Evolutionary conservation across 2,329 filamentous ascomycete species (phyloP).

Genomic region (Talaromyces sp.): DNA sequence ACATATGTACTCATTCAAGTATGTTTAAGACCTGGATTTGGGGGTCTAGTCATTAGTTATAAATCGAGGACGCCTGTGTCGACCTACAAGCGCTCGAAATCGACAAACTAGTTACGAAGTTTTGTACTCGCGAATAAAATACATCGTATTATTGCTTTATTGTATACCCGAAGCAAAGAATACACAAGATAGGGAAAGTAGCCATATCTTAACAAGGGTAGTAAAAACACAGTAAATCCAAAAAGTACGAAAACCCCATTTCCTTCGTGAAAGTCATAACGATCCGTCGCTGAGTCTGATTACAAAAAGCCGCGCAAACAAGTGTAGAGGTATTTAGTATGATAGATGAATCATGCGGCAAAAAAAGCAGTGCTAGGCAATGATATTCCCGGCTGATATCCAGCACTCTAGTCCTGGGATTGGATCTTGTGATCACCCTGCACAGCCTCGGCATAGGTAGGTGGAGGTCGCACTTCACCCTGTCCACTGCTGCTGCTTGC

Average conservation of each 20-base stretch:
- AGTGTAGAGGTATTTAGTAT: not conserved
- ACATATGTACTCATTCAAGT: too few relatives aligned
- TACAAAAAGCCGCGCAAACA: not conserved
- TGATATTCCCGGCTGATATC: not conserved
- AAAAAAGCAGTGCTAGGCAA: not conserved
- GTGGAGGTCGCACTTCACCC: constrained; percentile 65
- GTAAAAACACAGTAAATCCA: constrained; percentile 5
- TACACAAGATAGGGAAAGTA: constrained; percentile 6
- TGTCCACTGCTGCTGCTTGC: constrained; percentile 37
- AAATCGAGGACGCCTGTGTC: too few relatives aligned
- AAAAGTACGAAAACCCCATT: constrained; percentile 21
- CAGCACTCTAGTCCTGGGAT: constrained; percentile 55
- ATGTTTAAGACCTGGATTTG: too few relatives aligned
- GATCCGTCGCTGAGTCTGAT: constrained; percentile 7
- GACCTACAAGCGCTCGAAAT: too few relatives aligned
- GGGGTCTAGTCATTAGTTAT: too few relatives aligned
- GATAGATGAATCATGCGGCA: not conserved
- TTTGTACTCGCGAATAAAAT: too few relatives aligned
- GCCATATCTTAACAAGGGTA: constrained; percentile 1
- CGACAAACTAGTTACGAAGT: too few relatives aligned
- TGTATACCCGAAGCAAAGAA: not conserved
- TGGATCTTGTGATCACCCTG: constrained; percentile 92
- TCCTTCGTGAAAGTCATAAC: constrained; percentile 28
- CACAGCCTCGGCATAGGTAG: constrained; percentile 80
- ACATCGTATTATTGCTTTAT: not conserved